Percentiles rank a stretch among this genome's conserved stretches.
Conservation (phyloP, 2,329 filamentous ascomycete genomes). For the Colletotrichum siamense region DNA sequence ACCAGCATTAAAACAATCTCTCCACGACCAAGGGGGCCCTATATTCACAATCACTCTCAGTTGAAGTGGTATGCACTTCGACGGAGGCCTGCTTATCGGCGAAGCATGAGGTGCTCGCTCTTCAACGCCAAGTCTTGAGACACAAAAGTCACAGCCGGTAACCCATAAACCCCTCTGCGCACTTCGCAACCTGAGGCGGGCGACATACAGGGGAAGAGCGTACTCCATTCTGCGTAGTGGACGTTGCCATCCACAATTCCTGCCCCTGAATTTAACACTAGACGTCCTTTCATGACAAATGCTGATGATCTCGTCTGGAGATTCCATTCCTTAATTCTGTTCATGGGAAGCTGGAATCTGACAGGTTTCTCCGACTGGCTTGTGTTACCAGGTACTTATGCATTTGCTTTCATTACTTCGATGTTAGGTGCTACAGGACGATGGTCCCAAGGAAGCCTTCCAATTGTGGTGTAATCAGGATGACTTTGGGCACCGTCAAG, state of each 20-base stretch:
- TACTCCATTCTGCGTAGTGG: neutral
- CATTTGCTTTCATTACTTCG: neutral
- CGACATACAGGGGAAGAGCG: neutral
- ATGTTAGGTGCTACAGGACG: neutral
- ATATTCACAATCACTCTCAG: neutral
- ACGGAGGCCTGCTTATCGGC: neutral
- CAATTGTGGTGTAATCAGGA: neutral
- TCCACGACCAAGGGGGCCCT: neutral
- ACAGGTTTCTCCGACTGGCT: neutral
- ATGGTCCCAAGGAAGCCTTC: neutral
- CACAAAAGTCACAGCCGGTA: neutral
- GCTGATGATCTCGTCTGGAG: neutral
- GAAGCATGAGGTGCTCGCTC: neutral
- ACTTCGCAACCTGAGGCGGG: neutral
- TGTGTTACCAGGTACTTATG: neutral
- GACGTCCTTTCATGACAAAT: neutral
- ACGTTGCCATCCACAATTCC: neutral
- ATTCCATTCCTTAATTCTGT: neutral
- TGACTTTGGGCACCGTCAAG: no score
- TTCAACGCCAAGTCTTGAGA: neutral
- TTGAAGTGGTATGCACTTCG: neutral
- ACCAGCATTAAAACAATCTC: neutral
- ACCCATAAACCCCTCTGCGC: neutral
- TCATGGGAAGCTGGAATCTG: fast-evolving
- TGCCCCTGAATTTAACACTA: neutral